Base-by-base conservation (phyloP, 1,284 basidiomycete species). In the Omphalotus olearius region DNA sequence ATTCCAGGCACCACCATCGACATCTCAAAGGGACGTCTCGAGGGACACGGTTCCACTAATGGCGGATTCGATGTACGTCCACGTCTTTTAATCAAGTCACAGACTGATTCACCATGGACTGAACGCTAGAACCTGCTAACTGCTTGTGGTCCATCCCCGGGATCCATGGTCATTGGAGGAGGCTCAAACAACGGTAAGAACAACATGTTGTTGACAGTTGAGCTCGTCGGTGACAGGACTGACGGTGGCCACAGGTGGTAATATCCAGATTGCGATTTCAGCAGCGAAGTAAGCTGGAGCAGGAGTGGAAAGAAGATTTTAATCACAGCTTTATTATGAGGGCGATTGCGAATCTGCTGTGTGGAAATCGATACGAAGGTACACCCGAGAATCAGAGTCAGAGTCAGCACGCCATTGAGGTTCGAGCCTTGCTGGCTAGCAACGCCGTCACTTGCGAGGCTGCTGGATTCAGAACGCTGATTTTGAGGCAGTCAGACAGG, bases 91-190 rank as follows among this genome's bases (percentile, higher is more conserved):
- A 33, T 33, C 13, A 10, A 10, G 30, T 7, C 13, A 9, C 7
- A n/a, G 13, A 7, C 30, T 33, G 30, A 33, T 33, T 9, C 13
- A 33, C 30, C 13, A 5, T 23, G 23, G 5, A 23, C 23, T 33
- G 2, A 9, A 10, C 7, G 9, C 16, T 33, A 59, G 58, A 59
- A 59, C 47, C 58, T 59, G 23, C 52, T 57, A 20, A 55, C 54
- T 0, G 58, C 58, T 1, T 59, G 58, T 44, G 58, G 58, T 16
- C 41, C 58, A 28, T 56, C 58, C 4, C 58, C 58, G 4, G 58
- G 58, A 38, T 56, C 58, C 26, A 57, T 59, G 56, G 33, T 59
- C 55, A 59, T 59, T 18, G 58, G 58, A 13, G 58, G 58, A 23
- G 58, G 58, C 20, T 38, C 58, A 0, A 30, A 46, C 6, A 40